Percentiles rank a stretch among this genome's conserved stretches.
Conservation (phyloP, 2,329 filamentous ascomycete genomes). For the Sporothrix pallida region DNA sequence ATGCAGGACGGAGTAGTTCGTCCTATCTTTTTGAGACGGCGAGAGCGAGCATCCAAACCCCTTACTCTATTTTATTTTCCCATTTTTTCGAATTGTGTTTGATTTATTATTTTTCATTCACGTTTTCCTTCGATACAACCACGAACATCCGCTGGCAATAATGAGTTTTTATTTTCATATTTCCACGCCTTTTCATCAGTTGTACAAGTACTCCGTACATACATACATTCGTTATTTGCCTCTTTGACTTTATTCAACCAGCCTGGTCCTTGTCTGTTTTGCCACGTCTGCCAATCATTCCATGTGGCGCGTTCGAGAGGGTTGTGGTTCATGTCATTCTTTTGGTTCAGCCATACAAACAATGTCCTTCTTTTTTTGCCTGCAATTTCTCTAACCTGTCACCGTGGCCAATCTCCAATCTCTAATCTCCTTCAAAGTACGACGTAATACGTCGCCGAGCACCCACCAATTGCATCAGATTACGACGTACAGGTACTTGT, state of each 20-base stretch:
- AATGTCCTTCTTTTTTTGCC: too few species aligned
- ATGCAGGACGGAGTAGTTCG: background rate
- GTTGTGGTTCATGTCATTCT: background rate
- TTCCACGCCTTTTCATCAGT: background rate
- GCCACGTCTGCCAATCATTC: conserved; percentile 7
- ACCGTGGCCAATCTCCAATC: background rate
- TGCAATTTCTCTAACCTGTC: background rate
- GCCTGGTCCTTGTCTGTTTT: conserved; percentile 21
- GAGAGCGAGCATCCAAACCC: background rate
- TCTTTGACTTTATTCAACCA: conserved; percentile 22
- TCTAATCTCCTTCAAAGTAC: background rate
- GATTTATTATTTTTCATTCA: background rate
- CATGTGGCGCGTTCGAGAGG: conserved; percentile 5
- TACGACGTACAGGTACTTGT: background rate
- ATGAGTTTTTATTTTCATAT: background rate
- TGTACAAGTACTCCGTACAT: background rate
- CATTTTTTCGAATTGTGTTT: too few species aligned
- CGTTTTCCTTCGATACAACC: background rate
- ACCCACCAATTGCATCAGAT: background rate
- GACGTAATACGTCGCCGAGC: background rate
- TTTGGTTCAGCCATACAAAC: background rate
- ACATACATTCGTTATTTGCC: background rate
- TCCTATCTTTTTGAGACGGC: conserved; percentile 8
- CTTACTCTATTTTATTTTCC: background rate
- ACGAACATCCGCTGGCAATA: background rate